Base-by-base conservation (phyloP, 495 filamentous ascomycete species). In the Neurospora intermedia region DNA sequence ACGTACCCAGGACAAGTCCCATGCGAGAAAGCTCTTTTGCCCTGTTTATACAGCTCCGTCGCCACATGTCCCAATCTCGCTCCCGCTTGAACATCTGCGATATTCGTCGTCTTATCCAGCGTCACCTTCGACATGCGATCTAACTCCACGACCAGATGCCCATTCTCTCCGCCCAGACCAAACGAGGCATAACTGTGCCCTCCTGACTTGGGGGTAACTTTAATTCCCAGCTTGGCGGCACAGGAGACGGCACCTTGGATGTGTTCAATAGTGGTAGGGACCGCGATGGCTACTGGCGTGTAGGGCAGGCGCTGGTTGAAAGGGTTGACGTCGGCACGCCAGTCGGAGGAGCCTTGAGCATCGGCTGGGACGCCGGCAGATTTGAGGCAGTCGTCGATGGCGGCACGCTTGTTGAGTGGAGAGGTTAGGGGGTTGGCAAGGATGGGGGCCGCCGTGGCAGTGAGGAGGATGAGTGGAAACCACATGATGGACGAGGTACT, bases 121-220 rank as follows among this genome's bases (percentile, higher is more conserved):
- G 77, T 81, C 38, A 86, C 82, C 2, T 80, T 77, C 76, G 80
- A 78, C 81, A 85, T 83, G 16, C 81, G 80, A 71, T 85, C 82
- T 48, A 86, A 72, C 72, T 85, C 75, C 31, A 86, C 79, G 40
- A 84, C 78, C 18, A 86, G 79, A 75, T 85, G 83, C 11, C 84
- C 84, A 27, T 86, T 78, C 76, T 86, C 83, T 2, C 84, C 84
- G 13, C 84, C 84, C 6, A 86, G 76, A 42, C 84, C 84, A 15
- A 84, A 80, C 23, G 82, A 84, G 6, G 80, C 84, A 72, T 86
- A 85, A 71, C 82, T 84, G 76, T 86, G 84, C 3, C 84, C 84
- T 66, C 84, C 84, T 39, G 80, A 81, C 75, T 84, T 86, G 35
- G 83, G 73, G 10, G 75, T 82, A 9, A 83, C 82, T 73, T 85